Base-by-base conservation (phyloP, 73 alveolate species). In the Paramecium octaurelia region DNA sequence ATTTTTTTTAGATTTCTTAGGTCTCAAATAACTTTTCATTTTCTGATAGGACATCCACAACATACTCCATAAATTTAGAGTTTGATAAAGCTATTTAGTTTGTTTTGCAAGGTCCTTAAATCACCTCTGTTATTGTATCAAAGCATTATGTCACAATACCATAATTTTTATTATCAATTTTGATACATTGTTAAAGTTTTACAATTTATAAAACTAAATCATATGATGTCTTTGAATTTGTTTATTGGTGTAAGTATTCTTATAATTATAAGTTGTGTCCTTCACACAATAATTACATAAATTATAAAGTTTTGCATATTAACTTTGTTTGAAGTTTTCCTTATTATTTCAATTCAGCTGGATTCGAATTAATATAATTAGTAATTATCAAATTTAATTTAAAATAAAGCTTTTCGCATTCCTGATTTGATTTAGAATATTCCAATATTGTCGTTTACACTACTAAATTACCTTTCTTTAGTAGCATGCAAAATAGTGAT, bases 31-130 rank as follows among this genome's bases (percentile, higher is more conserved):
- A 34, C 31, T 57, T 54, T 42, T 89, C 95, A 75, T 92, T 91
- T 24, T 89, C 92, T 11, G 86, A 48, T 21, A 93, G 38, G 24
- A 93, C 64, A 11, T 58, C 75, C 14, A 71, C 89, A 0, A 91
- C 85, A 44, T 73, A 48, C 29, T 93, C 96, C 46, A 92, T 18
- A 29, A 80, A 93, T 38, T 92, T 93, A 38, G 94, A 36, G 23
- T 92, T 75, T 18, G 84, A 44, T 24, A 93, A 42, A 18, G 86
- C 48, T 27, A 31, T 44, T 83, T 93, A 80, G 58, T 93, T 93
- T 58, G 54, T 27, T 92, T 60, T 80, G 27, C 96, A 93, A 5
- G 96, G 96, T 0, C 96, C 96, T 83, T 93, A 69, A 11, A 93
- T 70, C 3, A 93, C 23, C 46, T 93, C 96, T 16, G 95, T 93